A percentile compares a stretch with the other conserved stretches of the same genome.
These are phyloP conservation scores for Fusarium abutilonis DNA, from an alignment of 2,329 filamentous ascomycete species.

Conservation along the genomic window DNA sequence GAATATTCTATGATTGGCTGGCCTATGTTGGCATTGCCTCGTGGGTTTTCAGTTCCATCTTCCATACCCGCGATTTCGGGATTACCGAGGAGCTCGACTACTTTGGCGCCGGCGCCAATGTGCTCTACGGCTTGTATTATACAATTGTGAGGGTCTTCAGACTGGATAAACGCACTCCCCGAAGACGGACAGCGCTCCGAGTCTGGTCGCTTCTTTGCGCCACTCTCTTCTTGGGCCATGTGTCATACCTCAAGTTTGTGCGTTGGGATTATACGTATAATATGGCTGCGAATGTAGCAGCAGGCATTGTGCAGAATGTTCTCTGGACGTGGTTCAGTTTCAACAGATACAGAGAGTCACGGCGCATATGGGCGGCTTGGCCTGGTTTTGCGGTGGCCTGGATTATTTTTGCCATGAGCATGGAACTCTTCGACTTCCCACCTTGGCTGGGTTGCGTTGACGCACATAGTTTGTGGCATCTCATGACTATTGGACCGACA, in stretches of 20 bases:
- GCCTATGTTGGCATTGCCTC: slow-evolving; percentile 82
- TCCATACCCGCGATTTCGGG: slow-evolving; percentile 88
- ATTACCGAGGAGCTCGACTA: slow-evolving; percentile 96
- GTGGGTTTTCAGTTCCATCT: slow-evolving; percentile 90
- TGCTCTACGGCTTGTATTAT: slow-evolving; percentile 92
- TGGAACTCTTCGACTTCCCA: slow-evolving; percentile 94
- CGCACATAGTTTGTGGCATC: slow-evolving; percentile 95
- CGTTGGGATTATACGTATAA: slow-evolving; percentile 97
- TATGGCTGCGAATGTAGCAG: slow-evolving; percentile 91
- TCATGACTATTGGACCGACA: slow-evolving; percentile 88
- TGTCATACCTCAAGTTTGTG: slow-evolving; percentile 85
- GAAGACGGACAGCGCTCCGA: slow-evolving; percentile 64
- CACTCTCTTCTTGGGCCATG: slow-evolving; percentile 76
- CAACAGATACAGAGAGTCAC: slow-evolving; percentile 74
- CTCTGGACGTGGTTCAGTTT: slow-evolving; percentile 90
- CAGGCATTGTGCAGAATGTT: slow-evolving; percentile 81
- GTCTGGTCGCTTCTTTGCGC: slow-evolving; percentile 81
- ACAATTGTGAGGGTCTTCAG: slow-evolving; percentile 83
- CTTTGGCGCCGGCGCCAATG: slow-evolving; percentile 88
- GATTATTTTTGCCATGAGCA: slow-evolving; percentile 92
- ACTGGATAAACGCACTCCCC: slow-evolving; percentile 69
- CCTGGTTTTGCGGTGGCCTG: slow-evolving; percentile 91
- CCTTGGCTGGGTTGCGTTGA: slow-evolving; percentile 85
- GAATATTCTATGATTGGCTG: slow-evolving; percentile 82
- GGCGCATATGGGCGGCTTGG: slow-evolving; percentile 84